Conservation (phyloP, 2,329 filamentous ascomycete genomes). For the Xylaria sp. region DNA sequence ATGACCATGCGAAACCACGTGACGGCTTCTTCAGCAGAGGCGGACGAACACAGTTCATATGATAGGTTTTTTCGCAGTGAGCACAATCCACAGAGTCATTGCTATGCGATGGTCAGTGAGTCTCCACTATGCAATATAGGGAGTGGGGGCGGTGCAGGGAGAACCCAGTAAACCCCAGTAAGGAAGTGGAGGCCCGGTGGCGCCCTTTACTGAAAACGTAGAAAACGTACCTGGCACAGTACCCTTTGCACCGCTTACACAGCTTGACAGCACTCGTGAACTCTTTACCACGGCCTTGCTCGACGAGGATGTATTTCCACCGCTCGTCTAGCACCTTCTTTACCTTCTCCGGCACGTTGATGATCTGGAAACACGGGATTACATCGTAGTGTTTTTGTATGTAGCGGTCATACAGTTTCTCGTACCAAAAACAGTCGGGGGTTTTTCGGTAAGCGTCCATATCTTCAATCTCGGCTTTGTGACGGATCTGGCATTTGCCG, state of each 20-base stretch:
- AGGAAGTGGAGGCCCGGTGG: constrained; percentile 32
- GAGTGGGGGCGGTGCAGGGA: constrained; percentile 30
- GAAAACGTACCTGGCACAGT: constrained; percentile 83
- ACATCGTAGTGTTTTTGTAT: constrained; percentile 98
- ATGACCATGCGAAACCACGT: constrained; percentile 97
- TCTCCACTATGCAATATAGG: constrained; percentile 35
- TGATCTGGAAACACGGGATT: constrained; percentile 88
- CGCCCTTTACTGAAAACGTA: constrained; percentile 50
- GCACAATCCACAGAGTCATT: constrained; percentile 97
- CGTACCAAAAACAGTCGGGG: constrained; percentile 94
- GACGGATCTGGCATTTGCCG: constrained; percentile 90
- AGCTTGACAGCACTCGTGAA: constrained; percentile 94
- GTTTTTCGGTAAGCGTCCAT: constrained; percentile 85
- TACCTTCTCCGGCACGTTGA: constrained; percentile 94
- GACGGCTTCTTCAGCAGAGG: constrained; percentile 95
- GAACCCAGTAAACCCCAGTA: constrained; percentile 2
- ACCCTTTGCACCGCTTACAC: constrained; percentile 91
- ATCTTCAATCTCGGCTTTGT: constrained; percentile 85
- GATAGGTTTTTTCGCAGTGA: constrained; percentile 93
- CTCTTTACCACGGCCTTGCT: constrained; percentile 93
- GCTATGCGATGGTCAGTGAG: constrained; percentile 56
- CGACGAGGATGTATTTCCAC: constrained; percentile 96
- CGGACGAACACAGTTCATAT: constrained; percentile 97
- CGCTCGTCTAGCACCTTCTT: constrained; percentile 95
- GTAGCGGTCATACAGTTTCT: constrained; percentile 97